Evolutionary conservation across 192 early-diverging fungal species (phyloP).

Genomic region (Pilobolus umbonatus): DNA sequence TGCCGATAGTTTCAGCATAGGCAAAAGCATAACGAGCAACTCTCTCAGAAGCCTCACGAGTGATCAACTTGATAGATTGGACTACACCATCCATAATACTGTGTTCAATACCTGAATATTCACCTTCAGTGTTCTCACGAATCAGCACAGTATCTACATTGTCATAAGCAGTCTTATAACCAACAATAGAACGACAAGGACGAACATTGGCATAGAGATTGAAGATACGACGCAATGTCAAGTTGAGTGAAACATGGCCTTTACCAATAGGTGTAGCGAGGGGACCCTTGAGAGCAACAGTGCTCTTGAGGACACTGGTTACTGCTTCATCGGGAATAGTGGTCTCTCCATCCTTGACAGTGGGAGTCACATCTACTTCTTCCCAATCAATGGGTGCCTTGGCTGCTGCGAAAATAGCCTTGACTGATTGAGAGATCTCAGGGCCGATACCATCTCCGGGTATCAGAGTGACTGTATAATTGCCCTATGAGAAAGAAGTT

Average conservation of each 20-base stretch:
- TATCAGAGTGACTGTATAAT: slow-evolving; percentile 89
- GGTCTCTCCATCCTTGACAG: slow-evolving; percentile 88
- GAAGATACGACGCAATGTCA: slow-evolving; percentile 88
- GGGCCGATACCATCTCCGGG: slow-evolving; percentile 83
- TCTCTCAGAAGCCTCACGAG: slow-evolving; percentile 88
- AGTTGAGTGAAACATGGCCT: slow-evolving; percentile 95
- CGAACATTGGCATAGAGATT: slow-evolving; percentile 98
- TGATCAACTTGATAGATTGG: slow-evolving; percentile 99
- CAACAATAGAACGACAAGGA: slow-evolving; percentile 95
- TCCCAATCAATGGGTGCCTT: slow-evolving; percentile 97
- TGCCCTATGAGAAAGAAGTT: slow-evolving; percentile 43
- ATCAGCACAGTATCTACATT: slow-evolving; percentile 98
- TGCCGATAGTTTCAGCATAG: slow-evolving; percentile 84
- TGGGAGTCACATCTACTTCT: slow-evolving; percentile 87
- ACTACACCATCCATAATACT: slow-evolving; percentile 93
- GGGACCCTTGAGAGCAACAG: slow-evolving; percentile 95
- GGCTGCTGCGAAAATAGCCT: slow-evolving; percentile 88
- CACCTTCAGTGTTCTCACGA: slow-evolving; percentile 99
- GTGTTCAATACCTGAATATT: slow-evolving; percentile 99
- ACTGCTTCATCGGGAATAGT: slow-evolving; percentile 90
- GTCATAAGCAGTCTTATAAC: slow-evolving; percentile 94
- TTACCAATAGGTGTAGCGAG: slow-evolving; percentile 98
- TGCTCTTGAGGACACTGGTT: slow-evolving; percentile 90
- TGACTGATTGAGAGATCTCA: slow-evolving; percentile 91
- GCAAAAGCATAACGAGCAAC: slow-evolving; percentile 93